Percentiles rank a stretch among this genome's conserved stretches.
Evolutionary conservation across 2,329 filamentous ascomycete genomes (phyloP).

Genomic region (Hansfordia pulvinata): DNA sequence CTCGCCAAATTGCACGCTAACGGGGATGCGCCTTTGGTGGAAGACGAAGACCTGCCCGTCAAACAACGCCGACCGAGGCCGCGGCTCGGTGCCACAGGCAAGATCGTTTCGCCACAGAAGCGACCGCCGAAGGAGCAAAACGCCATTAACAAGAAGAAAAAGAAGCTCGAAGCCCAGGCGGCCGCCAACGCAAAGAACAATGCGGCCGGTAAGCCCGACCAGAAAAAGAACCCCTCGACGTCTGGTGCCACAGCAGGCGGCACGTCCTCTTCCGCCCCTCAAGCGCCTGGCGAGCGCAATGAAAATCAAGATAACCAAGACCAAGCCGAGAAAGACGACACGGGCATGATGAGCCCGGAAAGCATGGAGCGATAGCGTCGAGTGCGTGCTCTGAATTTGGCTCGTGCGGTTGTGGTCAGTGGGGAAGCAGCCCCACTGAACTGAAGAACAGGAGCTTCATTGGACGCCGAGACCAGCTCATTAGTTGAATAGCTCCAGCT

Average conservation of each 20-base stretch:
- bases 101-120: constrained; percentile 78
- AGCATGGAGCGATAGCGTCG: constrained; percentile 43
- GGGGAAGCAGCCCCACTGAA: too few species aligned
- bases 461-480: too few species aligned
- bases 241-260: constrained; percentile 18
- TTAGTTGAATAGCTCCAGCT: too few species aligned
- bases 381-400: too few species aligned
- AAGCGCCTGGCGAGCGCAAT: constrained; percentile 31
- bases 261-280: constrained; percentile 23
- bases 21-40: constrained; percentile 67
- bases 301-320: constrained; percentile 43
- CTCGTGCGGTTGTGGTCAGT: too few species aligned
- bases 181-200: constrained; percentile 28
- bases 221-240: constrained; percentile 22
- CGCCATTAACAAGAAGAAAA: constrained; percentile 76
- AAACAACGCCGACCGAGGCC: constrained; percentile 74
- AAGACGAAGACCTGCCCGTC: constrained; percentile 86
- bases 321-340: constrained; percentile 55
- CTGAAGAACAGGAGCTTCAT: too few species aligned
- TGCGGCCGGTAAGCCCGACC: constrained; percentile 30
- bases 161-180: constrained; percentile 56
- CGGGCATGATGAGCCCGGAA: constrained; percentile 76
- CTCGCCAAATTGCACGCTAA: constrained; percentile 77
- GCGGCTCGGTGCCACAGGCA: constrained; percentile 58
- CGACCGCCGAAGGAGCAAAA: constrained; percentile 71